phyloP scores from a whole-genome alignment of 352 stramenopile species.

The Phytophthora uliginosa region DNA sequence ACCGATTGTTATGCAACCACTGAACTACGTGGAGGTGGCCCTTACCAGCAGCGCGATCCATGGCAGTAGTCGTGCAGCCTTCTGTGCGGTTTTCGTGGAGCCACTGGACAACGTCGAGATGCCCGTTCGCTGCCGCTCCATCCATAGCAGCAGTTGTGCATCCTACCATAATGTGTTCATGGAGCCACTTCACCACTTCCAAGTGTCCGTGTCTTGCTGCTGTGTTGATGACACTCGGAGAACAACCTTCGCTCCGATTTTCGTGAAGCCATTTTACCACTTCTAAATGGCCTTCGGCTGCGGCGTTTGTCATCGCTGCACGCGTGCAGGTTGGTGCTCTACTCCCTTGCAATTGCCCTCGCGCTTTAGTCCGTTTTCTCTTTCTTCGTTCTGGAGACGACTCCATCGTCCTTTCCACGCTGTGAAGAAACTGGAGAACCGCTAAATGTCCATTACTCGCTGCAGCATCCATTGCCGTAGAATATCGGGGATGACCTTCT shows the following conservation, averaged over 20 bases:
- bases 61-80: slow-evolving; percentile 38
- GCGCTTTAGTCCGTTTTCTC: slow-evolving; percentile 9
- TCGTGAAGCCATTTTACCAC: slow-evolving; percentile 44
- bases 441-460: slow-evolving; percentile 23
- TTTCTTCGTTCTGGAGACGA: slow-evolving; percentile 28
- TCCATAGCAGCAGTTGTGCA: slow-evolving; percentile 33
- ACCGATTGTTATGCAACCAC: slow-evolving; percentile 40
- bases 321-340: slow-evolving; percentile 27
- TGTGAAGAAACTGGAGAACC: slow-evolving; percentile 43
- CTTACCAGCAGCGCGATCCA: slow-evolving; percentile 43
- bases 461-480: slow-evolving; percentile 33
- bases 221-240: slow-evolving; percentile 41
- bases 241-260: slow-evolving; percentile 42
- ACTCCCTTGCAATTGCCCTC: slow-evolving; percentile 1
- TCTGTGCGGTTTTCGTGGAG: slow-evolving; percentile 26
- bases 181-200: slow-evolving; percentile 45
- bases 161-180: slow-evolving; percentile 24
- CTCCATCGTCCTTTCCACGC: slow-evolving; percentile 15
- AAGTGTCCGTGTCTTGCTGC: slow-evolving; percentile 44
- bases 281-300: slow-evolving; percentile 34
- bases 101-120: slow-evolving; percentile 37
- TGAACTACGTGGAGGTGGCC: slow-evolving; percentile 47
- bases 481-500: slow-evolving; percentile 15
- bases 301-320: slow-evolving; percentile 47
- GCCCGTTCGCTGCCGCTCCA: slow-evolving; percentile 26